Conservation (phyloP, 768 basidiomycete species). For the Lactifluus rugatus region DNA sequence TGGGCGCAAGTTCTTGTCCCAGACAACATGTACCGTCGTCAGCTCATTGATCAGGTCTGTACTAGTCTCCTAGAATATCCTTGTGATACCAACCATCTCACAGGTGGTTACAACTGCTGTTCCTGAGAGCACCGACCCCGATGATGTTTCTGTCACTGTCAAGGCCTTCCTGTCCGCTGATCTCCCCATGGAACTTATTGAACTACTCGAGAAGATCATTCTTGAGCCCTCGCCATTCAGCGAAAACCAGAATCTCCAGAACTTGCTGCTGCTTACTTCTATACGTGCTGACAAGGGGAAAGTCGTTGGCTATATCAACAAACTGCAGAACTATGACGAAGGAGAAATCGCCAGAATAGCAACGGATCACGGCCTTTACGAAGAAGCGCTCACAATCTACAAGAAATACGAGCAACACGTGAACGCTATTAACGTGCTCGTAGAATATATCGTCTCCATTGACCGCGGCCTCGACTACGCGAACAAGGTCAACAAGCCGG, state of each 20-base stretch:
- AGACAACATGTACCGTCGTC: conserved; percentile 87
- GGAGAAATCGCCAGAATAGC: conserved; percentile 95
- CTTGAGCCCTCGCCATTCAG: conserved; percentile 95
- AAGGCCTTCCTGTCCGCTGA: conserved; percentile 97
- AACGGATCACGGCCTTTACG: conserved; percentile 88
- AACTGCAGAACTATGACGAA: conserved; percentile 89
- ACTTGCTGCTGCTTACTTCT: conserved; percentile 87
- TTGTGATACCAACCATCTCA: background rate
- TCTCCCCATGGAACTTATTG: conserved; percentile 93
- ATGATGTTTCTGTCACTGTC: conserved; percentile 97
- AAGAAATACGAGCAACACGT: conserved; percentile 95
- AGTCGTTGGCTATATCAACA: conserved; percentile 96
- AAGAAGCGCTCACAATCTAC: conserved; percentile 95
- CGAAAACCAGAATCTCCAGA: conserved; percentile 95
- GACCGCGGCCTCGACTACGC: conserved; percentile 96
- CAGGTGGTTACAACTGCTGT: conserved; percentile 91
- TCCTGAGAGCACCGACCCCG: conserved; percentile 94
- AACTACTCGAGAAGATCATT: conserved; percentile 96
- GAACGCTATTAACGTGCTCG: conserved; percentile 93
- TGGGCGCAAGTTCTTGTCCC: conserved; percentile 91
- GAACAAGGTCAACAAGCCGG: conserved; percentile 90
- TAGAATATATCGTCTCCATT: conserved; percentile 96
- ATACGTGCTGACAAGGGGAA: conserved; percentile 98
- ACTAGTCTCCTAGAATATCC: background rate
- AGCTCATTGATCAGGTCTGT: conserved; percentile 81